These are phyloP conservation scores for Marasmius tenuissimus DNA, from an alignment of 1,284 basidiomycete genomes.

Conservation along the genomic window DNA sequence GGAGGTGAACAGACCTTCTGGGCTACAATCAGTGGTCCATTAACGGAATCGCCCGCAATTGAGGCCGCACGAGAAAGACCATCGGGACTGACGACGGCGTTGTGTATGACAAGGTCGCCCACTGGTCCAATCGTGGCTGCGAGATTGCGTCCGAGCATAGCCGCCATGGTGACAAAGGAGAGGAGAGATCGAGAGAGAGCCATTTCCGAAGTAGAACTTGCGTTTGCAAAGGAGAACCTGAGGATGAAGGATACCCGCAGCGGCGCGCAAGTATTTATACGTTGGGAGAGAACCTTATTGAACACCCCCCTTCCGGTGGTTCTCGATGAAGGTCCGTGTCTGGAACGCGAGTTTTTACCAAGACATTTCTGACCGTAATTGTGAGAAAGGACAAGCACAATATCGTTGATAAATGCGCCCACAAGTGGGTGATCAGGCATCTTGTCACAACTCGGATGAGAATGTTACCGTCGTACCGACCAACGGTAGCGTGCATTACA, in stretches of 20 bases:
- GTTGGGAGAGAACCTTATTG: too few species aligned
- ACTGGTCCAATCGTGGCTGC: constrained; percentile 8
- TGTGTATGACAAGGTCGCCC: constrained; percentile 13
- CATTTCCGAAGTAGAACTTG: neutral
- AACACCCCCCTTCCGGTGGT: too few species aligned
- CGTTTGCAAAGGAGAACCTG: neutral
- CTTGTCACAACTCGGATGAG: too few species aligned
- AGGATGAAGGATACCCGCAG: too few species aligned
- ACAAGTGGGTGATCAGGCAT: too few species aligned
- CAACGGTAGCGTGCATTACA: too few species aligned
- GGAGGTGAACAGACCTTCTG: constrained; percentile 5
- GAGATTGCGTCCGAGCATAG: constrained; percentile 6
- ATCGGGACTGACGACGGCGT: constrained; percentile 16
- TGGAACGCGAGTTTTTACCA: neutral
- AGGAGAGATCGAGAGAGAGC: neutral
- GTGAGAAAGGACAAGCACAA: too few species aligned
- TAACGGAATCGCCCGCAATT: constrained; percentile 5
- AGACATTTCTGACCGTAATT: neutral
- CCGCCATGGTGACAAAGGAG: neutral
- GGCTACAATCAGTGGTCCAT: constrained; percentile 10
- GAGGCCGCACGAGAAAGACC: constrained; percentile 11
- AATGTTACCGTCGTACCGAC: too few species aligned
- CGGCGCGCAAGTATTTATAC: too few species aligned
- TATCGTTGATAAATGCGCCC: too few species aligned
- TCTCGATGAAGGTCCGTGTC: neutral